Percentiles rank a stretch among this genome's conserved stretches.
Evolutionary conservation across 2,329 filamentous ascomycete species (phyloP).

Genomic region (Waltergamsia citrina): DNA sequence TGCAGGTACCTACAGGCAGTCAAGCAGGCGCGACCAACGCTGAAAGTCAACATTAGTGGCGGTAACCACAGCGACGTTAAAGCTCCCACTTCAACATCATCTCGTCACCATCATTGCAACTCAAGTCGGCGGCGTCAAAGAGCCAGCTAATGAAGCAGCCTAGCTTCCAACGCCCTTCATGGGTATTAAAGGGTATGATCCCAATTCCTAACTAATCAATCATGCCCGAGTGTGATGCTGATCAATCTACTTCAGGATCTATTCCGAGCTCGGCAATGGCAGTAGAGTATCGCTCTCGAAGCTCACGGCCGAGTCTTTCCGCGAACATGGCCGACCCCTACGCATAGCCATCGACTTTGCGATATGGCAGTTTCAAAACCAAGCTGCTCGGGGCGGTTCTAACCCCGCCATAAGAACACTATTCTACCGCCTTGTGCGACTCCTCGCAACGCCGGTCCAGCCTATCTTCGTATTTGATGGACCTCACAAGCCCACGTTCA

Average conservation of each 20-base stretch:
- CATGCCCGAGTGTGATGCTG: constrained; percentile 6
- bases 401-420: constrained; percentile 88
- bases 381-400: constrained; percentile 71
- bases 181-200: constrained; percentile 54
- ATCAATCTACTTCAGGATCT: constrained; percentile 52
- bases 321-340: constrained; percentile 60
- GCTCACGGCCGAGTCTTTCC: constrained; percentile 69
- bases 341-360: constrained; percentile 88
- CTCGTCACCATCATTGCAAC: constrained; percentile 2
- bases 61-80: neutral
- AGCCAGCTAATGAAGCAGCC: too few species aligned
- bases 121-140: too few species aligned
- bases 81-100: neutral
- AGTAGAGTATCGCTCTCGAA: constrained; percentile 73
- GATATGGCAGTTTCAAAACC: constrained; percentile 95
- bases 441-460: constrained; percentile 69
- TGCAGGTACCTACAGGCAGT: too few species aligned
- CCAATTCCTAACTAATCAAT: neutral
- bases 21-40: too few species aligned
- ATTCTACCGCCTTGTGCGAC: constrained; percentile 79
- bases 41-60: neutral
- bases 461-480: constrained; percentile 90
- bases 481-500: constrained; percentile 74
- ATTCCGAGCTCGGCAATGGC: constrained; percentile 78
- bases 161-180: too few species aligned